Evolutionary conservation across 1,284 basidiomycete species (phyloP), one percentile per base, ranked within the genome.

Genomic region (Rhodotorula mucilaginosa): DNA sequence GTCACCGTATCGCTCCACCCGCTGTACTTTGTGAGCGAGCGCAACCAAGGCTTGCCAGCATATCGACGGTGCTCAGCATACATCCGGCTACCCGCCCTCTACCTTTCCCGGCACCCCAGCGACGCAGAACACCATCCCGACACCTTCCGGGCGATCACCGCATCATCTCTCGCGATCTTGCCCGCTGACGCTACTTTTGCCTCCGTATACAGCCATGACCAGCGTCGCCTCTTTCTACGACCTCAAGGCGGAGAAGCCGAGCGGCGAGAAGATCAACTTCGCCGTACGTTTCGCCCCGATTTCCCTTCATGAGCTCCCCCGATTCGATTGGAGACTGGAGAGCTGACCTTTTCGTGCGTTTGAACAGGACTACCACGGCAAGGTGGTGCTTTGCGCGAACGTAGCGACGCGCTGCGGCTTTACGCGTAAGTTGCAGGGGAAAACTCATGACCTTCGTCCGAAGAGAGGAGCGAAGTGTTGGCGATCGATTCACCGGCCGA

Each of bases 371-470:
- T 74, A 83, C 74, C 83, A 84, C 74, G 85, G 84, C 77, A 85
- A 86, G 77, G 82, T 83, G 64, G 83, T 84, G 34, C 78, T 86
- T 58, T 82, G 85, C 76, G 86, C 86, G 80, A 84, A 83, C 4
- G 85, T 34, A 34, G 34, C 85, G 5, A 83, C 82, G 70, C 83
- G 84, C 3, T 26, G 39, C 44, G 44, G 23, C 3, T 47, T 60
- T 13, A 47, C 39, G 5, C 58, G 58, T 31, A 70, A 73, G 58
- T 67, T 60, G 31, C 19, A 19, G 13, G 29, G 13, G 29, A 19
- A 18, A 26, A 26, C 26, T 26, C 26, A 26, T 26, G 26, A 26
- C 26, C 26, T 26, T 26, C 26, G 26, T 26, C 26, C 26, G 26
- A 26, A 26, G 26, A 44, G 12, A 34, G 34, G 34, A 34, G 34